phyloP scores from a whole-genome alignment of 2,329 filamentous ascomycete genomes.

The Tricladium varicosporioides region DNA sequence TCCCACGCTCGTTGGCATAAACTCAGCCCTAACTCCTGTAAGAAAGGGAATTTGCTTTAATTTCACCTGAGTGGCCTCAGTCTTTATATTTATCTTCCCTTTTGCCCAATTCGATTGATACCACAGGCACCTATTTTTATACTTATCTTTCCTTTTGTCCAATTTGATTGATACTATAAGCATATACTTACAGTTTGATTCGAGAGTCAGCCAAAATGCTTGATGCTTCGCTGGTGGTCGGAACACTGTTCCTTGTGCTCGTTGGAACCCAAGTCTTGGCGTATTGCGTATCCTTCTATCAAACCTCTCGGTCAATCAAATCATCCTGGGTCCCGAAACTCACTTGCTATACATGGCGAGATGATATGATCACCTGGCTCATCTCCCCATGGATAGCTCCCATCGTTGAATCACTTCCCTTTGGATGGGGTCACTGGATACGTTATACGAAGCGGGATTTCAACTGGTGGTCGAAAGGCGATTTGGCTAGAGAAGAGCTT shows the following conservation, averaged over 20 bases:
- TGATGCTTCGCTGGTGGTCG: background rate
- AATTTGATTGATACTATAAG: too few relatives aligned
- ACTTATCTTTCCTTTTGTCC: too few relatives aligned
- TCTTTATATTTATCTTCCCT: too few relatives aligned
- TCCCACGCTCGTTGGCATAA: too few relatives aligned
- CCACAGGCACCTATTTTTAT: too few relatives aligned
- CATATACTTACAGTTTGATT: too few relatives aligned
- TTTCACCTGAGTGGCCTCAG: too few relatives aligned
- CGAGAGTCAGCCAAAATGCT: background rate
- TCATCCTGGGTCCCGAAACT: constrained; percentile 13
- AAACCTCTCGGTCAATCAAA: constrained; percentile 7
- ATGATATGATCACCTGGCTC: constrained; percentile 15
- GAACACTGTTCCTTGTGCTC: background rate
- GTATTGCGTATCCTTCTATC: background rate
- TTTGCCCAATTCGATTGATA: too few relatives aligned
- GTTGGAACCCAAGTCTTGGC: background rate
- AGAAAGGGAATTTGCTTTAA: too few relatives aligned
- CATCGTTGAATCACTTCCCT: constrained; percentile 14
- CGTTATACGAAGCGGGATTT: constrained; percentile 13
- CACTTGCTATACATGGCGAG: constrained; percentile 6
- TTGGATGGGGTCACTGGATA: constrained; percentile 18
- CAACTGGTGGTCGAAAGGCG: constrained; percentile 13
- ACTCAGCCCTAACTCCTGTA: too few relatives aligned
- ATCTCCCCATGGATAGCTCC: constrained; percentile 14
- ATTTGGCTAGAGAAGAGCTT: constrained; percentile 11